A percentile compares a stretch with the other conserved stretches of the same genome.
phyloP scores from a whole-genome alignment of 2,329 filamentous ascomycete genomes.

The Ceratocystis cubensis region DNA sequence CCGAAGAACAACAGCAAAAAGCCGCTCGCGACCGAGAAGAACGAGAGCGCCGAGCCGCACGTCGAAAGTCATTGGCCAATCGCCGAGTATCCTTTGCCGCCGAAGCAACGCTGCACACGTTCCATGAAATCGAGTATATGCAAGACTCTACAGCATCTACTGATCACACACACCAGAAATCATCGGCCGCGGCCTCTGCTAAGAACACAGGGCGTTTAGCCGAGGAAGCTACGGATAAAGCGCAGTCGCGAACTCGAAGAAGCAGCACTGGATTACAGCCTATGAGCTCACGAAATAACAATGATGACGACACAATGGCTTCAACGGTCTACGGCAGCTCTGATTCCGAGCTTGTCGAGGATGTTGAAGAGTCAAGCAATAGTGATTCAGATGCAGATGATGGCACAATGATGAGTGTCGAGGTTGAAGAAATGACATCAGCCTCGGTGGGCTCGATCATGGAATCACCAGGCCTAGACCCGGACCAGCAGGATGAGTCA shows the following conservation, averaged over 20 bases:
- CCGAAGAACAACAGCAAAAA: slow-evolving; percentile 58
- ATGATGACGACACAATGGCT: slow-evolving; percentile 54
- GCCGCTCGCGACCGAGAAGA: slow-evolving; percentile 59
- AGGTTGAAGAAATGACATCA: slow-evolving; percentile 63
- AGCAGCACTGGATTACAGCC: slow-evolving; percentile 44
- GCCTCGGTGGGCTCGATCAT: slow-evolving; percentile 52
- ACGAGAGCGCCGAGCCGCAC: slow-evolving; percentile 67
- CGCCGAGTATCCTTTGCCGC: slow-evolving; percentile 93
- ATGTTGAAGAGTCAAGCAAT: slow-evolving; percentile 38
- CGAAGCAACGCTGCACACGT: slow-evolving; percentile 92
- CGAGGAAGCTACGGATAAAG: slow-evolving; percentile 31
- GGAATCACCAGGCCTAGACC: slow-evolving; percentile 37
- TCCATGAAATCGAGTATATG: slow-evolving; percentile 81
- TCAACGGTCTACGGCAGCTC: slow-evolving; percentile 64
- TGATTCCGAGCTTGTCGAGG: slow-evolving; percentile 40
- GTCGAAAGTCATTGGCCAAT: slow-evolving; percentile 84
- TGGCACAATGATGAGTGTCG: slow-evolving; percentile 70
- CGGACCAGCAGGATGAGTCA: slow-evolving; percentile 40
- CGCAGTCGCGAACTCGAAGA: slow-evolving; percentile 33
- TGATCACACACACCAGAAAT: slow-evolving; percentile 55
- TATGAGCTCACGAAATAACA: slow-evolving; percentile 50
- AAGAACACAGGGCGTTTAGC: neutral
- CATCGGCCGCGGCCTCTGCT: neutral
- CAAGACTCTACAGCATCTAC: slow-evolving; percentile 77
- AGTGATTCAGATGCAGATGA: slow-evolving; percentile 55